phyloP scores from a whole-genome alignment of 768 basidiomycete genomes.

The Crassisporium funariophilum region DNA sequence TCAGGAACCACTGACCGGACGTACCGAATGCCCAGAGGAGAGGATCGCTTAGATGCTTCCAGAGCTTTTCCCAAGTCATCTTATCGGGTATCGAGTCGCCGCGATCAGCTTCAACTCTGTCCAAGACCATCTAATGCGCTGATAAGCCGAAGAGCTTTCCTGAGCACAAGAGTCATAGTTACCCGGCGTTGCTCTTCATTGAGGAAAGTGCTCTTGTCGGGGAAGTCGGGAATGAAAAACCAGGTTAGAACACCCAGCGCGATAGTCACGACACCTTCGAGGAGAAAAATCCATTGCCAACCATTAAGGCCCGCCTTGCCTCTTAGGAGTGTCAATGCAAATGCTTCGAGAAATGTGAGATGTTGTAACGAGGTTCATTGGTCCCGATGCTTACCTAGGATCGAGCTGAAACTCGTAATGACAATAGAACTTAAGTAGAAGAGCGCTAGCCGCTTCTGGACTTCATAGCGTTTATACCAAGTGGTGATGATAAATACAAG shows the following conservation, averaged over 20 bases:
- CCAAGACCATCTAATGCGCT: conserved; percentile 27
- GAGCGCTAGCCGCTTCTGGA: conserved; percentile 30
- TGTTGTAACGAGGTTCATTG: conserved; percentile 30
- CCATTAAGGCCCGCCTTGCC: conserved; percentile 32
- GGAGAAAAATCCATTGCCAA: conserved; percentile 41
- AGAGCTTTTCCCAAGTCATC: conserved; percentile 31
- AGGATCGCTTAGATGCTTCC: conserved; percentile 37
- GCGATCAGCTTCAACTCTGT: conserved; percentile 39
- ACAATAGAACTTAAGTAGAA: conserved; percentile 22
- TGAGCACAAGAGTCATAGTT: background rate
- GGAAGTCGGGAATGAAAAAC: conserved; percentile 38
- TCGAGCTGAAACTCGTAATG: conserved; percentile 16
- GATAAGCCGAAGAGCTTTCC: background rate
- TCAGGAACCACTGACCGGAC: conserved; percentile 5
- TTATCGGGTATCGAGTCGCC: conserved; percentile 40
- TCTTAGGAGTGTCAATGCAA: conserved; percentile 27
- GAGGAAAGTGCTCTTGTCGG: conserved; percentile 36
- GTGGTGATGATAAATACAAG: conserved; percentile 43
- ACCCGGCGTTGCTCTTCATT: conserved; percentile 37
- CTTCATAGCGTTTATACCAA: conserved; percentile 45
- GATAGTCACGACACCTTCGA: conserved; percentile 35
- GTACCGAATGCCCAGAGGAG: conserved; percentile 38
- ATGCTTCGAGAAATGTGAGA: conserved; percentile 21
- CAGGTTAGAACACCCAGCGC: conserved; percentile 30
- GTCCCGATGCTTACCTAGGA: conserved; percentile 23